Evolutionary conservation across 768 basidiomycete species (phyloP), one percentile per base, ranked within the genome.

Genomic region (Fibroporia radiculosa): DNA sequence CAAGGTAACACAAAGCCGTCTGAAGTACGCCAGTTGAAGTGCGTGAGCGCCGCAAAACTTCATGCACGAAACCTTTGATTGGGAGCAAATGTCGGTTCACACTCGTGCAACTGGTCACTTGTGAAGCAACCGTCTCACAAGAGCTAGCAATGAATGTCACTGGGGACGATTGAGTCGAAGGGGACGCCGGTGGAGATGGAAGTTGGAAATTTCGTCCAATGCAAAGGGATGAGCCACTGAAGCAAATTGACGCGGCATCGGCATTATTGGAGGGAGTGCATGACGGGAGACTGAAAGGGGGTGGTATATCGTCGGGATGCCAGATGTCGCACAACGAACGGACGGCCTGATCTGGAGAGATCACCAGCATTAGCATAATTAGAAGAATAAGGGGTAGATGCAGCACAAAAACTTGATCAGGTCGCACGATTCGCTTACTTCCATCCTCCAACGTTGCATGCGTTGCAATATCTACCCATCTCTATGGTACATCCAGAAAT

Each of bases 1-100:
- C 88, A 11, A 93, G 67, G 58, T 93, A 93, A 59, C 91, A 90
- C 0, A 91, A 66, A 0, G 92, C 91, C 0, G 89, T 86, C 59
- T 93, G 90, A 6, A 95, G 72, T 3, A 91, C 86, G 34, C 74
- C 78, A 33, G 82, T 85, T 4, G 87, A 85, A 0, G 90, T 93
- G 37, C 87, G 77, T 11, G 88, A 92, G 28, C 92, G 83, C 41
- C 87, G 76, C 12, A 95, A 73, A 6, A 93, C 85, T 64, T 95
- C 90, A 58, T 89, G 84, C 23, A 95, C 87, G 55, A 95, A 95
- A 4, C 74, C 70, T 51, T 76, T 81, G 51, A 89, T 73, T 6
- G 84, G 81, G 6, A 78, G 66, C 14, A 78, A 58, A 37, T 70
- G 68, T 50, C 58, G 54, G 10, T 44, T 46, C 10, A 38, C 42